These are phyloP conservation scores for Hymenoscyphus fructigenus DNA, from an alignment of 2,329 filamentous ascomycete genomes.

Conservation along the genomic window DNA sequence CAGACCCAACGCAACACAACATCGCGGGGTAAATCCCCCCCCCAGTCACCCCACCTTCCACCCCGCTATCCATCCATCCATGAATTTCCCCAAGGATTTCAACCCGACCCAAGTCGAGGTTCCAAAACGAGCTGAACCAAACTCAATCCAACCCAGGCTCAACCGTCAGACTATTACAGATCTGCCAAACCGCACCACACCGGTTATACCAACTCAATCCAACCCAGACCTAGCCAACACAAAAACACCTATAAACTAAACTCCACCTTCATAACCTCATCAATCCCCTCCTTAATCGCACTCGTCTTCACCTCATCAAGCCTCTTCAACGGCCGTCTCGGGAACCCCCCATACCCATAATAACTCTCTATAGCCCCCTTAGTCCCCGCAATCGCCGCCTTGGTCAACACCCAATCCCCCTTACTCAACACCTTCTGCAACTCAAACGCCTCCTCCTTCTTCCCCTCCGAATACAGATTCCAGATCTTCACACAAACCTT, in stretches of 20 bases:
- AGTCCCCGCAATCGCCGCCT: slow-evolving; percentile 80
- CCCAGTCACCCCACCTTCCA: too few relatives aligned
- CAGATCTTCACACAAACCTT: slow-evolving; percentile 78
- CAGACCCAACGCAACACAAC: too few relatives aligned
- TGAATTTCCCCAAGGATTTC: too few relatives aligned
- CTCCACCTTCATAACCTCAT: slow-evolving; percentile 67
- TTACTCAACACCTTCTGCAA: slow-evolving; percentile 76
- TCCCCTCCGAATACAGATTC: slow-evolving; percentile 71
- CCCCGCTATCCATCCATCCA: too few relatives aligned
- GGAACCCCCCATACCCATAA: slow-evolving; percentile 78
- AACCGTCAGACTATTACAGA: background rate
- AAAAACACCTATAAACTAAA: slow-evolving; percentile 36
- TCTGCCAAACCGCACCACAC: too few relatives aligned
- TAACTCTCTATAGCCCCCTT: slow-evolving; percentile 80
- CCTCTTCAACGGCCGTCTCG: slow-evolving; percentile 69
- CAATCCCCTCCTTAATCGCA: slow-evolving; percentile 54
- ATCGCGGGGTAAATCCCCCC: too few relatives aligned
- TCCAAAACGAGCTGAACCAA: background rate
- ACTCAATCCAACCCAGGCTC: background rate
- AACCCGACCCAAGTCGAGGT: too few relatives aligned
- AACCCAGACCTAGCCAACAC: background rate
- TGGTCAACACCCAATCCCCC: slow-evolving; percentile 81
- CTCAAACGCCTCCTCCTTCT: slow-evolving; percentile 70
- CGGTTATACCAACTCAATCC: background rate
- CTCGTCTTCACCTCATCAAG: slow-evolving; percentile 56